Base-by-base conservation (phyloP, 305 asterid species). In the Plantago coronopus region DNA sequence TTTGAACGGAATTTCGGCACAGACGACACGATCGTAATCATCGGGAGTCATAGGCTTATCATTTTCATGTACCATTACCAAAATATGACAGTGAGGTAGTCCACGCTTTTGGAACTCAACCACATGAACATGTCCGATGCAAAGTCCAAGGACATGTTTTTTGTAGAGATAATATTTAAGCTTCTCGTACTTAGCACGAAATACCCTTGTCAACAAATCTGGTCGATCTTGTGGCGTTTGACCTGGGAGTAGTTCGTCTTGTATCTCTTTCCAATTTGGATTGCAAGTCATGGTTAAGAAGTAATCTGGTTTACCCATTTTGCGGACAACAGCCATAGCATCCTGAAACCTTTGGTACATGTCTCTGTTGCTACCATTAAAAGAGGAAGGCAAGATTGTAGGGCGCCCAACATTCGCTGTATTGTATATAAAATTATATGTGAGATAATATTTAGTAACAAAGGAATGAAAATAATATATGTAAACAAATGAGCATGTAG, bases 281-380 rank as follows among this genome's bases (percentile, higher is more conserved):
- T 47, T 57, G 50, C 2, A 57, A 15, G 62, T 57, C 62, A 57
- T 57, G 14, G 49, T 34, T n/a, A 34, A 5, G 15, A 56, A 37
- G 1, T 31, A 17, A 4, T 27, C 47, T 0, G 27, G 61, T 46
- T 56, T 56, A 1, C 45, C 47, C 17, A 17, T 17, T 12, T 29
- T 29, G 13, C 23, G 8, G 12, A 57, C 46, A 16, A 55, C 14
- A 16, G 22, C 23, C 21, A 17, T 55, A 27, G 23, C 25, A 18
- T 55, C 45, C 11, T 55, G 23, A 16, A 31, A 56, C 8, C 27
- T 1, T 3, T 56, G 27, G 25, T 56, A 56, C 61, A 56, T 56
- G 40, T 56, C 27, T 9, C 27, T 17, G 0, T 23, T 17, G 3
- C 29, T 8, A 18, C 61, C 61, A 34, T 18, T 12, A 37, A 56